These are phyloP conservation scores for Hymenoscyphus linearis DNA, from an alignment of 2,329 filamentous ascomycete species.

Conservation along the genomic window DNA sequence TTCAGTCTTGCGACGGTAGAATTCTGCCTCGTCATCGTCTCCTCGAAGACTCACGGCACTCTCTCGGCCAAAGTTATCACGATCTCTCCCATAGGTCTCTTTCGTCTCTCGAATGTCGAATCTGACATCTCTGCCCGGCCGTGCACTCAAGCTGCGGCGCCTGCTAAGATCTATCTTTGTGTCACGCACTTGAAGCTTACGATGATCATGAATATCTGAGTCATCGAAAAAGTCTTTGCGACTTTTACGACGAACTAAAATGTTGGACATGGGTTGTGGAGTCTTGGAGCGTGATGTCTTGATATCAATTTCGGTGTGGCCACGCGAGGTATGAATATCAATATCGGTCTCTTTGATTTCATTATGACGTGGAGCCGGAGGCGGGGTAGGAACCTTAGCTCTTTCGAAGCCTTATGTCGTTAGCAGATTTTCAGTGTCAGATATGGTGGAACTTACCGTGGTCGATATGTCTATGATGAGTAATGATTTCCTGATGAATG, in stretches of 20 bases:
- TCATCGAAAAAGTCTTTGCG: constrained; percentile 53
- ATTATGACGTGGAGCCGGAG: constrained; percentile 28
- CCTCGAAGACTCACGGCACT: constrained; percentile 4
- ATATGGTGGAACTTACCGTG: constrained; percentile 57
- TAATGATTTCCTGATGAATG: constrained; percentile 84
- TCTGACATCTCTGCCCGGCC: constrained; percentile 19
- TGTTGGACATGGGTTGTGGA: constrained; percentile 16
- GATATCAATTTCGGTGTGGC: constrained; percentile 55
- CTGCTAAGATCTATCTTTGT: constrained; percentile 22
- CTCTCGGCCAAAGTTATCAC: background rate
- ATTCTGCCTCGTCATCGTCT: constrained; percentile 48
- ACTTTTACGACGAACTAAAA: constrained; percentile 33
- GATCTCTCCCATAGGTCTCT: background rate
- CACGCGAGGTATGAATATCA: constrained; percentile 51
- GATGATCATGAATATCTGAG: constrained; percentile 55
- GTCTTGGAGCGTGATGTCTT: constrained; percentile 20
- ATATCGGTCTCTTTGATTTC: constrained; percentile 49
- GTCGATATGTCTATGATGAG: constrained; percentile 73
- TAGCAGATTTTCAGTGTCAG: constrained; percentile 8
- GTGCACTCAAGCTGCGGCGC: constrained; percentile 26
- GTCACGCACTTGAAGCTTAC: constrained; percentile 34
- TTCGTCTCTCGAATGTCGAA: constrained; percentile 21
- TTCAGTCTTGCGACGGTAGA: constrained; percentile 61
- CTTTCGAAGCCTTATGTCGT: constrained; percentile 28
- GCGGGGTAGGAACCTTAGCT: constrained; percentile 20